Conservation (phyloP, 371 early-diverging fungal species). For the Entomophthora muscae region DNA sequence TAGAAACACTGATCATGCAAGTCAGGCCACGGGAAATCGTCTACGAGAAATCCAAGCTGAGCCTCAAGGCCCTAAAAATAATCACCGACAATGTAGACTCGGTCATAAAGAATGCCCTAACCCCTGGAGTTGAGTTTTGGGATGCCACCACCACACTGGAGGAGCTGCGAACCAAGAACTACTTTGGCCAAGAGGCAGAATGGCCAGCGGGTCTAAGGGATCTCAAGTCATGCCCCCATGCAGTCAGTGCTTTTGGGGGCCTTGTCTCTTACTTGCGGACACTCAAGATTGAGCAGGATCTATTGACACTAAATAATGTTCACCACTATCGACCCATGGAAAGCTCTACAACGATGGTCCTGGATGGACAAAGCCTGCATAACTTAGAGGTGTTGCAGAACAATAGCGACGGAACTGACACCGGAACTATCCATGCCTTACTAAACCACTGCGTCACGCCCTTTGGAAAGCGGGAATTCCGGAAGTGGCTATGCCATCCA, state of each 20-base stretch:
- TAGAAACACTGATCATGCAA: slow-evolving; percentile 89
- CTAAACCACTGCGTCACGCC: slow-evolving; percentile 76
- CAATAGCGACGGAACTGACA: slow-evolving; percentile 45
- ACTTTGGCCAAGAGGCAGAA: slow-evolving; percentile 29
- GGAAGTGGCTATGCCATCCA: slow-evolving; percentile 90
- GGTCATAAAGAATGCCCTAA: slow-evolving; percentile 18
- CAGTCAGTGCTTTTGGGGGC: slow-evolving; percentile 61
- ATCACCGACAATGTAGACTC: slow-evolving; percentile 25
- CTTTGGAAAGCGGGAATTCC: slow-evolving; percentile 75
- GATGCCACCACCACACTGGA: slow-evolving; percentile 35
- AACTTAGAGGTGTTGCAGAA: slow-evolving; percentile 91
- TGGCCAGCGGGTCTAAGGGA: slow-evolving; percentile 21
- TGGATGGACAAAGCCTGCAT: slow-evolving; percentile 88
- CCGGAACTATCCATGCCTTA: slow-evolving; percentile 75
- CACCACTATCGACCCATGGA: slow-evolving; percentile 58
- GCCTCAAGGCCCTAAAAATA: slow-evolving; percentile 38
- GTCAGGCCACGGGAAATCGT: slow-evolving; percentile 79
- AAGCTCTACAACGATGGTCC: slow-evolving; percentile 38
- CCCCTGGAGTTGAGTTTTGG: slow-evolving; percentile 76
- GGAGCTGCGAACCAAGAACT: slow-evolving; percentile 42
- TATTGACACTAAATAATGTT: slow-evolving; percentile 72
- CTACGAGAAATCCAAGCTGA: slow-evolving; percentile 53
- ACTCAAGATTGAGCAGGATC: slow-evolving; percentile 66
- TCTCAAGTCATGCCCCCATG: slow-evolving; percentile 17
- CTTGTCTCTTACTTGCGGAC: slow-evolving; percentile 58